phyloP scores from a whole-genome alignment of 768 basidiomycete genomes.

The Tricholoma sp. region DNA sequence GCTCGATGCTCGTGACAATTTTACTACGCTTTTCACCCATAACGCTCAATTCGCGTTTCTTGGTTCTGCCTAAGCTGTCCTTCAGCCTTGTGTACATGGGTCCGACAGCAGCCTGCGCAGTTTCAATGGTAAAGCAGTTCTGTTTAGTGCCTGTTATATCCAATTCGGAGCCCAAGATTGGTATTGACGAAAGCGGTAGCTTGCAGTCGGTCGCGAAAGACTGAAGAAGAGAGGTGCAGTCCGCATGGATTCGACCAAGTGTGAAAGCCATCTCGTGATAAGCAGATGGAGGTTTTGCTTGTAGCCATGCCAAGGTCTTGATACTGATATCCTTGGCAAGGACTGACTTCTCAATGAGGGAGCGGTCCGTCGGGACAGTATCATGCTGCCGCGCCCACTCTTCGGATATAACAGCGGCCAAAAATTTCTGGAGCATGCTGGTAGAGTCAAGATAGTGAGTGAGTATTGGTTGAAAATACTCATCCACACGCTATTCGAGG shows the following conservation, averaged over 20 bases:
- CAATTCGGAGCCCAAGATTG: slow-evolving; percentile 70
- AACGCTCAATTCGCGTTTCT: slow-evolving; percentile 68
- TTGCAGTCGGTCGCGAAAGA: slow-evolving; percentile 87
- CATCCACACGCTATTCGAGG: slow-evolving; percentile 38
- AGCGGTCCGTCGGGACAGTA: slow-evolving; percentile 17
- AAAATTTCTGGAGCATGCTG: slow-evolving; percentile 87
- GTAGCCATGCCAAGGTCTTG: slow-evolving; percentile 70
- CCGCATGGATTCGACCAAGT: slow-evolving; percentile 72
- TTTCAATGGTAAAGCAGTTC: slow-evolving; percentile 74
- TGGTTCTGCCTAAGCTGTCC: slow-evolving; percentile 66
- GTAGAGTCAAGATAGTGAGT: slow-evolving; percentile 78
- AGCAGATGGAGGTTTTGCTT: slow-evolving; percentile 65
- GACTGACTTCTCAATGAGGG: slow-evolving; percentile 50
- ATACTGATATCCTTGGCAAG: slow-evolving; percentile 64
- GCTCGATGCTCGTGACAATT: slow-evolving; percentile 66
- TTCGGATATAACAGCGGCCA: slow-evolving; percentile 81
- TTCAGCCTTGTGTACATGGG: slow-evolving; percentile 70
- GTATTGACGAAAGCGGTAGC: slow-evolving; percentile 73
- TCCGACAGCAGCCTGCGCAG: slow-evolving; percentile 68
- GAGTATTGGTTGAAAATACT: slow-evolving; percentile 72
- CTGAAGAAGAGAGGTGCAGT: slow-evolving; percentile 76
- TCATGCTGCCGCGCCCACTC: slow-evolving; percentile 73
- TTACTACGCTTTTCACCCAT: slow-evolving; percentile 74
- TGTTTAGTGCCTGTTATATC: slow-evolving; percentile 63
- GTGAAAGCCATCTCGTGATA: slow-evolving; percentile 90